Base-by-base conservation (phyloP, 768 basidiomycete species). In the Dioszegia crocea region DNA sequence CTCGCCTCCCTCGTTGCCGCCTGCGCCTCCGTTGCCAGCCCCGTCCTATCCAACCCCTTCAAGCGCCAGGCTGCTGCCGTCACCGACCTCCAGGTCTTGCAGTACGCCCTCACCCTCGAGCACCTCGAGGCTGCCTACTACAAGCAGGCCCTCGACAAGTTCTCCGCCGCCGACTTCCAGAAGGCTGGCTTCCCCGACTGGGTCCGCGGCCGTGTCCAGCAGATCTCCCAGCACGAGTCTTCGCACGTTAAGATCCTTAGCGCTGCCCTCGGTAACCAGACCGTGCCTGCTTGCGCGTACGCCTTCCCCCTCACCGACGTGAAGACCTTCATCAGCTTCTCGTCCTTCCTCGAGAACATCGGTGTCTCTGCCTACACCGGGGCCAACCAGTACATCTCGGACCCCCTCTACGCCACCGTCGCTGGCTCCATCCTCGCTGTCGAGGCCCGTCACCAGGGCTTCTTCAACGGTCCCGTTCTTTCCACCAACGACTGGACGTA, bases 391-490 rank as follows among this genome's bases (percentile, higher is more conserved):
- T 80, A 77, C 63, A 77, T 86, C 62, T 61, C 71, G 14, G 78
- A 81, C 63, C 79, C 79, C 72, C 80, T 77, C 26, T 82, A 74
- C 66, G 40, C 68, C 38, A 74, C 75, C 3, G 80, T 82, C n/a
- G 82, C 83, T 1, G 86, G 79, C 0, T 79, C 79, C 24, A 87
- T 89, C 64, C 78, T 87, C 54, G 75, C 83, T 16, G 81, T 80
- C 48, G 85, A 88, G 67, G 81, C 84, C 21, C 81, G 85, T 30
- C 86, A 88, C 55, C 80, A 84, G 16, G 77, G 80, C 1, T 87
- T 81, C 80, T 56, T 53, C 29, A 14, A 23, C 40, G 59, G 59
- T 14, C 59, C 50, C 21, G 51, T 53, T 27, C 43, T 43, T 17
- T n/a, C 10, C n/a, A 11, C n/a, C 9, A 19, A 21, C n/a, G 53